Percentiles rank a stretch among this genome's conserved stretches.
Conservation (phyloP, 2,329 filamentous ascomycete species). For the Sporothrix brasiliensis region DNA sequence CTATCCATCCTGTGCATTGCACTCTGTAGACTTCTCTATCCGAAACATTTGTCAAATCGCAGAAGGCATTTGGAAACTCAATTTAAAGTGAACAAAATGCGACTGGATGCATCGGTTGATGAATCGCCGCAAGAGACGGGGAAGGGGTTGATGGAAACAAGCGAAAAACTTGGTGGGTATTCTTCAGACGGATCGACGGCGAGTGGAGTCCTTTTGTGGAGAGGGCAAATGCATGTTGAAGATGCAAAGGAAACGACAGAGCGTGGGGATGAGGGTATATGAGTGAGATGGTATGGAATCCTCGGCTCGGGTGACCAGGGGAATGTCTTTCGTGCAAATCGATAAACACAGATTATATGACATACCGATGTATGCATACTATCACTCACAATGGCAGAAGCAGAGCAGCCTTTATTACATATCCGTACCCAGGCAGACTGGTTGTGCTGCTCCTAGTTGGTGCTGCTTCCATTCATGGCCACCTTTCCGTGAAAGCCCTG, state of each 20-base stretch:
- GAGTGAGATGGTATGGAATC: not conserved
- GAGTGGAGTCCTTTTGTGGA: not conserved
- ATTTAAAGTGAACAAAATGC: not conserved
- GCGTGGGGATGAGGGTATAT: not conserved
- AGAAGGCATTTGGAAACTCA: too few species aligned
- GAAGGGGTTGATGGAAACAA: slow-evolving; percentile 13
- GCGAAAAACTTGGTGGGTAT: not conserved
- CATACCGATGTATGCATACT: slow-evolving; percentile 13
- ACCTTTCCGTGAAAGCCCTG: not conserved
- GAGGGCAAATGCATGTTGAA: not conserved
- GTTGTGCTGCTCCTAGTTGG: not conserved
- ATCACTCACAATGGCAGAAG: slow-evolving; percentile 4
- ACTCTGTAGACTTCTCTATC: too few species aligned
- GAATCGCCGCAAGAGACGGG: slow-evolving; percentile 13
- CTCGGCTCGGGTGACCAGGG: not conserved
- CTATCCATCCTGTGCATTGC: not conserved
- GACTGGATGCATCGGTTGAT: not conserved
- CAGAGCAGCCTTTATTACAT: slow-evolving; percentile 1
- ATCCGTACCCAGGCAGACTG: not conserved
- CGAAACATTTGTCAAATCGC: too few species aligned
- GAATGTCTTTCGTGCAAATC: not conserved
- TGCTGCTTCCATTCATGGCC: not conserved
- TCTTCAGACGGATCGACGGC: slow-evolving; percentile 16
- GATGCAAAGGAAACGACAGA: not conserved
- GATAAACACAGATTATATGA: not conserved